A percentile compares a stretch with the other conserved stretches of the same genome.
Conservation (phyloP, 2,329 filamentous ascomycete species). For the Calonectria pseudoreteaudii region DNA sequence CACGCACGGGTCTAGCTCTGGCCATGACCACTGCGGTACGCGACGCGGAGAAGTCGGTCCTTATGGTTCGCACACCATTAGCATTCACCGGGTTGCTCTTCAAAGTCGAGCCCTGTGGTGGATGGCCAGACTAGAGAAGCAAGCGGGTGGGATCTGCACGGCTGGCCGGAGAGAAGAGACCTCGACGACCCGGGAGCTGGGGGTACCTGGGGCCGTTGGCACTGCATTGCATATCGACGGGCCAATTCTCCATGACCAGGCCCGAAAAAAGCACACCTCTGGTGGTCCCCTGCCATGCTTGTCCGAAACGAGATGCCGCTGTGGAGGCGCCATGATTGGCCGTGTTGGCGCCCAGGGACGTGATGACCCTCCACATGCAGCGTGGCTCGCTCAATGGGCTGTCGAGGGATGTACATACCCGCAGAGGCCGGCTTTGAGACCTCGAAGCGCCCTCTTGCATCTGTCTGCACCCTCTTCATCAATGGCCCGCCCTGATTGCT, state of each 20-base stretch:
- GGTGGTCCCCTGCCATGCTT: conserved; percentile 28
- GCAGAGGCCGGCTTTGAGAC: conserved; percentile 38
- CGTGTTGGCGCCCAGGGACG: conserved; percentile 48
- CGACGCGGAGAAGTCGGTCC: not conserved
- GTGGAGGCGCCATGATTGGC: conserved; percentile 46
- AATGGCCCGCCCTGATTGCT: conserved; percentile 6
- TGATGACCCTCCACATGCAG: conserved; percentile 40
- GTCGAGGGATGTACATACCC: conserved; percentile 46
- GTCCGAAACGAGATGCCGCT: conserved; percentile 31
- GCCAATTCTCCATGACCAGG: conserved; percentile 20
- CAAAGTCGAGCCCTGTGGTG: conserved; percentile 1
- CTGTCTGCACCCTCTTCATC: conserved; percentile 18
- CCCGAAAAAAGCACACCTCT: conserved; percentile 31
- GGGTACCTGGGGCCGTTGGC: conserved; percentile 28
- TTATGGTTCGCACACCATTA: conserved; percentile 7
- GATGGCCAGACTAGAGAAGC: not conserved
- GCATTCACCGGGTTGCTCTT: not conserved
- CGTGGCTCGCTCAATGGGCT: conserved; percentile 38
- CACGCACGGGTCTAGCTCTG: conserved; percentile 6
- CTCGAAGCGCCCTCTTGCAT: conserved; percentile 33
- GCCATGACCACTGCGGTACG: not conserved
- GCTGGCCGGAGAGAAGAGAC: conserved; percentile 17
- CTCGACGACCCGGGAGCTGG: conserved; percentile 20
- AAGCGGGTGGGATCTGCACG: conserved; percentile 24
- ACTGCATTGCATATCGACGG: conserved; percentile 27